Percentiles rank a stretch among this genome's conserved stretches.
Evolutionary conservation across 2,329 filamentous ascomycete species (phyloP).

Genomic region (Aspergillus carbonarius): DNA sequence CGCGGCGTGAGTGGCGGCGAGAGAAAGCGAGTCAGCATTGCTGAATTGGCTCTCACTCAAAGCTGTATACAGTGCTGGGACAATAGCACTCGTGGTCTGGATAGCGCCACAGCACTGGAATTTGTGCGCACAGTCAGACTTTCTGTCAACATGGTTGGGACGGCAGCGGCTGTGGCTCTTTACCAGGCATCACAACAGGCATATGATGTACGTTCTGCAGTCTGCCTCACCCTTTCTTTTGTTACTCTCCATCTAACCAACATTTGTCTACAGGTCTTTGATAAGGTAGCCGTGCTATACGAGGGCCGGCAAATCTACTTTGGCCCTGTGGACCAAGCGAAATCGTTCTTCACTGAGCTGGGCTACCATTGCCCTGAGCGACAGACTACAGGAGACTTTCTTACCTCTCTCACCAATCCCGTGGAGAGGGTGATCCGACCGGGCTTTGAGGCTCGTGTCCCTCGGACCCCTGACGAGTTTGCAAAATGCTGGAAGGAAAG

Average conservation of each 20-base stretch:
- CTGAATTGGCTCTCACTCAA: not conserved
- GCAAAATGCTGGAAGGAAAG: constrained; percentile 55
- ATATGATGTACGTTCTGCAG: not conserved
- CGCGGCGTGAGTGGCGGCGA: constrained; percentile 12
- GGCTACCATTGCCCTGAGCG: constrained; percentile 66
- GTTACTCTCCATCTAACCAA: not conserved
- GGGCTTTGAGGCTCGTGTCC: constrained; percentile 38
- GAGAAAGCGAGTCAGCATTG: constrained; percentile 7
- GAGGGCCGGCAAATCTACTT: constrained; percentile 46
- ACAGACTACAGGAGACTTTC: constrained; percentile 48
- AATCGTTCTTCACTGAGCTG: constrained; percentile 63
- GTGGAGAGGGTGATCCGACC: constrained; percentile 5
- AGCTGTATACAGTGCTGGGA: constrained; percentile 32
- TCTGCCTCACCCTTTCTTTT: not conserved
- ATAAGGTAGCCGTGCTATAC: constrained; percentile 57
- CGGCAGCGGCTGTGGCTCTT: not conserved
- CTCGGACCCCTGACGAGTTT: constrained; percentile 54
- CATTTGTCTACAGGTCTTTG: not conserved
- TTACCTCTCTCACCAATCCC: constrained; percentile 1
- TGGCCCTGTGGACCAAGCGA: constrained; percentile 59
- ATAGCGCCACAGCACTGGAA: constrained; percentile 52
- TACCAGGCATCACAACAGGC: not conserved
- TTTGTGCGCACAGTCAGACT: constrained; percentile 44
- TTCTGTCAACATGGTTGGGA: not conserved
- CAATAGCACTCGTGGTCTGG: constrained; percentile 39